phyloP scores from a whole-genome alignment of 169 alveolate species.

The Condylostoma magnum region DNA sequence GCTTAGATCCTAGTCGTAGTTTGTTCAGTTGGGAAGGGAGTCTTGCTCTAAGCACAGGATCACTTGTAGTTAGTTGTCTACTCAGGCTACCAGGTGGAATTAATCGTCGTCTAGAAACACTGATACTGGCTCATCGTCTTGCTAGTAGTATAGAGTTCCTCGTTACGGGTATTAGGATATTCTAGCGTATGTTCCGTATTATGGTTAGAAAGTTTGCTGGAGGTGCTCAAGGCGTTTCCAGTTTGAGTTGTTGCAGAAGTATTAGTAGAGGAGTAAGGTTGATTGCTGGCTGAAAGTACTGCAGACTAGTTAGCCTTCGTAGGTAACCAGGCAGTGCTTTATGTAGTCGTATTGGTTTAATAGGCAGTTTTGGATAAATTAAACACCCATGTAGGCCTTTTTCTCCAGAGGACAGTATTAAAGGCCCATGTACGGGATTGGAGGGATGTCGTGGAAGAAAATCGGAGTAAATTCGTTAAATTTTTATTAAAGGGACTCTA shows the following conservation, averaged over 20 bases:
- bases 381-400: constrained; percentile 15
- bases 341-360: background rate
- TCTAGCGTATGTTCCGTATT: constrained; percentile 2
- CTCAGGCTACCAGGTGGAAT: background rate
- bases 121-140: background rate
- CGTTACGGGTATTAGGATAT: background rate
- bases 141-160: constrained; percentile 18
- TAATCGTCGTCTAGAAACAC: background rate
- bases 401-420: constrained; percentile 22
- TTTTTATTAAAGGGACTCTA: background rate
- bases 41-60: background rate
- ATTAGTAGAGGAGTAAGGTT: background rate
- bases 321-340: background rate
- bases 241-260: background rate
- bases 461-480: background rate
- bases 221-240: background rate
- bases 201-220: background rate
- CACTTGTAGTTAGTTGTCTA: background rate
- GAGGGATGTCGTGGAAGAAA: background rate
- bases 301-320: constrained; percentile 11
- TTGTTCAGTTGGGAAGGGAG: background rate
- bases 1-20: too few relatives aligned
- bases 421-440: constrained; percentile 13
- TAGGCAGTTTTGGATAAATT: background rate
- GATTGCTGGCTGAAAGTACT: background rate